Base-by-base conservation (phyloP, 306 rosid genomes). In the barrel medic (Medicago truncatula) region DNA sequence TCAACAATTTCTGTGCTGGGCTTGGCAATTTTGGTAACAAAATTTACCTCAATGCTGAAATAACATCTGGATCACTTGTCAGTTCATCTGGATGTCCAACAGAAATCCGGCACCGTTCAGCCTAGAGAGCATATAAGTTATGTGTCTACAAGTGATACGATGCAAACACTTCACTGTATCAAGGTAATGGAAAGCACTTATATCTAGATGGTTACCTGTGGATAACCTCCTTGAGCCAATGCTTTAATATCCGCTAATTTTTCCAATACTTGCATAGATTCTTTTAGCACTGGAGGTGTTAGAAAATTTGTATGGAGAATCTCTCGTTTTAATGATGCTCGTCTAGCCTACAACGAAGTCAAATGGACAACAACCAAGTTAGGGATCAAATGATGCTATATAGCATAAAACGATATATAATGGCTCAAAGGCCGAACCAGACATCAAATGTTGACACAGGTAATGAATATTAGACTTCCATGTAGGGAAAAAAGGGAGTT, bases 91-190 rank as follows among this genome's bases (percentile, higher is more conserved):
- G 91, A 77, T 79, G 90, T 67, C 97, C 98, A 81, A 91, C 86
- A 68, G 97, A 94, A 73, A 94, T 86, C 60, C 93, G 97, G 76
- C 98, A 86, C 12, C 96, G 96, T 77, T 94, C 98, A 71, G 97
- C 98, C 98, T 94, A 73, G 61, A 84, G 54, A 76, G 52, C 59
- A 63, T 16, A 50, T 68, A 50, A 38, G 70, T 65, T 65, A 78
- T 16, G 34, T 44, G 44, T 50, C 63, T 40, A 66, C 75, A 72
- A 18, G 70, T 18, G 60, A 79, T 31, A 61, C 43, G 10, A 58
- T 7, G 75, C 25, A 43, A 76, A 39, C 71, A 38, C 56, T 73
- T 75, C 60, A 36, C 3, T 21, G 23, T 21, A 31, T 23, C 40
- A 60, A 63, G 68, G 47, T 38, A 11, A 68, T 73, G 62, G 56